These are phyloP conservation scores for Pogostemon cablin DNA, from an alignment of 257 asterid genomes.

Conservation along the genomic window DNA sequence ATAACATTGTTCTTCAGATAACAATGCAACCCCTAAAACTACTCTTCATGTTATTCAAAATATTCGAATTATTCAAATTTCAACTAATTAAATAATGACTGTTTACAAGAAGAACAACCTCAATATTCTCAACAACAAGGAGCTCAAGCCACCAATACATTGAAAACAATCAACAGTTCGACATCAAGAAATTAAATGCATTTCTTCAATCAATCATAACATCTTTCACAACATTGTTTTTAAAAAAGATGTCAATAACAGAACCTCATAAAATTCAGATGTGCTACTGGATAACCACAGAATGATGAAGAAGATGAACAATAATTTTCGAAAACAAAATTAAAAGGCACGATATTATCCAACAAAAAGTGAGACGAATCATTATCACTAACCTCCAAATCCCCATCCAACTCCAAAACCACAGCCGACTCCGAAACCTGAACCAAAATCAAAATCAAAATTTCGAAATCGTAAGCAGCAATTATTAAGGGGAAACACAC, in stretches of 20 bases:
- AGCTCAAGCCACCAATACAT: neutral
- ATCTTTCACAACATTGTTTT: neutral
- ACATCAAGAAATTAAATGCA: neutral
- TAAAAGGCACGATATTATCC: neutral
- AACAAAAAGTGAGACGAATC: neutral
- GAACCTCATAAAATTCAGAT: neutral
- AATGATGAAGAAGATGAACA: neutral
- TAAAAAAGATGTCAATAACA: neutral
- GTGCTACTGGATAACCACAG: neutral
- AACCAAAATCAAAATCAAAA: slow-evolving; percentile 27
- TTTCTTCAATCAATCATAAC: slow-evolving; percentile 1
- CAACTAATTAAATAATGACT: neutral
- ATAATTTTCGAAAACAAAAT: neutral
- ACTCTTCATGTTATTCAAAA: neutral
- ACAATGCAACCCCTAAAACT: neutral
- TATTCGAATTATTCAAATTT: neutral
- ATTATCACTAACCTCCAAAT: slow-evolving; percentile 69
- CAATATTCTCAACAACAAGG: neutral
- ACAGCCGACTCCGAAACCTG: slow-evolving; percentile 88
- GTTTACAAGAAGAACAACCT: neutral
- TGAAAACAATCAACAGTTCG: no score
- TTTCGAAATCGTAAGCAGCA: neutral
- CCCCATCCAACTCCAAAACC: slow-evolving; percentile 96
- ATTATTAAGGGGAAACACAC: neutral
- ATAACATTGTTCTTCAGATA: neutral